phyloP scores from a whole-genome alignment of 208 protist genomes.

The Trypanosoma scelopori region DNA sequence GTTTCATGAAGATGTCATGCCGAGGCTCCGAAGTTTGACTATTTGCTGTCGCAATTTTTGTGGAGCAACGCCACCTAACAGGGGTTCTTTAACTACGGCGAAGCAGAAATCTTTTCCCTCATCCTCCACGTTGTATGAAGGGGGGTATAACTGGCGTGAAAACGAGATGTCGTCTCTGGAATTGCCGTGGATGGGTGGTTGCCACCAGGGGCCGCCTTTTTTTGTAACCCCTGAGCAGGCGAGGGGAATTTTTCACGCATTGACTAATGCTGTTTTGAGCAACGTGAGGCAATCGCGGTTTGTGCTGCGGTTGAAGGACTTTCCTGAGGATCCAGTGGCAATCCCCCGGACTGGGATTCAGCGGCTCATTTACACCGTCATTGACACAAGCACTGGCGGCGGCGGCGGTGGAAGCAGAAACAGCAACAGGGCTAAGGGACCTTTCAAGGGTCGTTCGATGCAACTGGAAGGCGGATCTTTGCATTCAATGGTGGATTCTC shows the following conservation, averaged over 20 bases:
- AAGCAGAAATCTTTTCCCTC: too few relatives aligned
- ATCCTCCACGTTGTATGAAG: too few relatives aligned
- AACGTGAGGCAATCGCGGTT: neutral
- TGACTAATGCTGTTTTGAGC: neutral
- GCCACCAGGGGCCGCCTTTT: neutral
- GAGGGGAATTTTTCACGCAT: neutral
- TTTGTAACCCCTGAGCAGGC: slow-evolving; percentile 15
- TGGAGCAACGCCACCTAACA: neutral
- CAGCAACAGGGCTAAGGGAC: neutral
- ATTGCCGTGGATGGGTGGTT: neutral
- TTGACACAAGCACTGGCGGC: neutral
- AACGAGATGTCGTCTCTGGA: neutral
- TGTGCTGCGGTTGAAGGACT: slow-evolving; percentile 4
- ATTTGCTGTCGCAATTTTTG: slow-evolving; percentile 46
- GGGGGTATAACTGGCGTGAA: too few relatives aligned
- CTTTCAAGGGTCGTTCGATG: too few relatives aligned
- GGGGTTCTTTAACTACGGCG: too few relatives aligned
- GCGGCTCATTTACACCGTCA: neutral
- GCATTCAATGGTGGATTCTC: neutral
- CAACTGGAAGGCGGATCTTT: too few relatives aligned
- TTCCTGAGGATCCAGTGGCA: neutral
- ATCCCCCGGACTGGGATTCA: neutral
- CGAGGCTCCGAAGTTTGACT: slow-evolving; percentile 36
- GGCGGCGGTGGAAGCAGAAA: slow-evolving; percentile 1
- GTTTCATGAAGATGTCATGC: slow-evolving; percentile 39